Evolutionary conservation across 129 eudicot species (phyloP).

Genomic region (Scalesia atractyloides): DNA sequence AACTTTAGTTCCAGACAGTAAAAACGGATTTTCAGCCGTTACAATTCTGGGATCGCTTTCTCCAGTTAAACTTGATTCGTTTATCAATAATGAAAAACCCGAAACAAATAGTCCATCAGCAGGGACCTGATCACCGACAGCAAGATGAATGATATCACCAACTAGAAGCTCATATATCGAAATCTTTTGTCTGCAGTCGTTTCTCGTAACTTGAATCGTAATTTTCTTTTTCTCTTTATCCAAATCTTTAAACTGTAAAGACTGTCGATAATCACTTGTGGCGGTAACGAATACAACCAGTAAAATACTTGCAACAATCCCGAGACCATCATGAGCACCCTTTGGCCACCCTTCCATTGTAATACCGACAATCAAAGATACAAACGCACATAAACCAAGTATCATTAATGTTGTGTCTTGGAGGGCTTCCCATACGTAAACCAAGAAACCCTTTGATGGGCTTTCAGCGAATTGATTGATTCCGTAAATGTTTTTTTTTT

Average conservation of each 20-base stretch:
- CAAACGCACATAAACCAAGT: conserved; percentile 78
- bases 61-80: conserved; percentile 91
- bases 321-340: conserved; percentile 98
- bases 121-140: conserved; percentile 91
- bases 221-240: conserved; percentile 94
- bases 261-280: conserved; percentile 86
- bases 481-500: conserved; percentile 66
- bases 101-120: conserved; percentile 90
- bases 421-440: conserved; percentile 93
- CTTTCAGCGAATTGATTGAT: conserved; percentile 74
- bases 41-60: conserved; percentile 82
- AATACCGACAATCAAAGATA: conserved; percentile 83
- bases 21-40: conserved; percentile 61
- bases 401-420: conserved; percentile 94
- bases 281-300: conserved; percentile 94
- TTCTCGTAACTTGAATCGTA: conserved; percentile 80
- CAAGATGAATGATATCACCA: conserved; percentile 94
- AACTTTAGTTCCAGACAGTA: conserved; percentile 89
- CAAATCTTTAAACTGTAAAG: conserved; percentile 90
- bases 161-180: conserved; percentile 81
- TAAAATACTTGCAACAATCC: conserved; percentile 88
- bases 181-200: conserved; percentile 79
- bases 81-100: conserved; percentile 72
- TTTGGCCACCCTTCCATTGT: conserved; percentile 90
- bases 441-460: conserved; percentile 81